phyloP scores from a whole-genome alignment of 1,139 yeast genomes.

The Geotrichum reessii region DNA sequence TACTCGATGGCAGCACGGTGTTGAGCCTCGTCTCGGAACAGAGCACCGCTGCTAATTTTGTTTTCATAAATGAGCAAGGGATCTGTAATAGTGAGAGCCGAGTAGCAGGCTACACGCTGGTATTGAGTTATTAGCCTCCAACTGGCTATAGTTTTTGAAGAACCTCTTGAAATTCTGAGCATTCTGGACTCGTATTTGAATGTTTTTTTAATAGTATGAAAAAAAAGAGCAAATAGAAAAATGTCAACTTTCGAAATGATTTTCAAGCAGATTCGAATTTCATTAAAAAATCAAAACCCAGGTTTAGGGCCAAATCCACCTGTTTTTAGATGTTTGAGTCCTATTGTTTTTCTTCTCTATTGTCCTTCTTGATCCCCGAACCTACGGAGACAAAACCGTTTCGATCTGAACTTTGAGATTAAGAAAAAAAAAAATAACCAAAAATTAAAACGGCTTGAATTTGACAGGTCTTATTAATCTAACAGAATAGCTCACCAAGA shows the following conservation, averaged over 20 bases:
- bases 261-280: not conserved
- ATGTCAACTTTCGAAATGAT: no score
- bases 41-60: constrained; percentile 46
- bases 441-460: no score
- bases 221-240: not conserved
- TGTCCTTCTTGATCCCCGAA: not conserved
- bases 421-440: not conserved
- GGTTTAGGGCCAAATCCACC: not conserved
- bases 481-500: no score
- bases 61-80: constrained; percentile 56
- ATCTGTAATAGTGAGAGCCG: constrained; percentile 50
- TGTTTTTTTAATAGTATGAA: not conserved
- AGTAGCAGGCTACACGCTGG: not conserved
- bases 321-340: not conserved
- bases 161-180: constrained; percentile 4
- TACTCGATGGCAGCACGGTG: constrained; percentile 55
- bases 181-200: not conserved
- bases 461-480: no score
- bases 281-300: not conserved
- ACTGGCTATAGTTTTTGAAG: not conserved
- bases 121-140: not conserved
- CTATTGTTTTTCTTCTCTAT: not conserved
- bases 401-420: no score
- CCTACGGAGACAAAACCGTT: not conserved
- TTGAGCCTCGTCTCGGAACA: constrained; percentile 54